Percentiles rank a stretch among this genome's conserved stretches.
These are phyloP conservation scores for Avena sativa DNA, from an alignment of 176 grass and related monocot genomes.

Conservation along the genomic window DNA sequence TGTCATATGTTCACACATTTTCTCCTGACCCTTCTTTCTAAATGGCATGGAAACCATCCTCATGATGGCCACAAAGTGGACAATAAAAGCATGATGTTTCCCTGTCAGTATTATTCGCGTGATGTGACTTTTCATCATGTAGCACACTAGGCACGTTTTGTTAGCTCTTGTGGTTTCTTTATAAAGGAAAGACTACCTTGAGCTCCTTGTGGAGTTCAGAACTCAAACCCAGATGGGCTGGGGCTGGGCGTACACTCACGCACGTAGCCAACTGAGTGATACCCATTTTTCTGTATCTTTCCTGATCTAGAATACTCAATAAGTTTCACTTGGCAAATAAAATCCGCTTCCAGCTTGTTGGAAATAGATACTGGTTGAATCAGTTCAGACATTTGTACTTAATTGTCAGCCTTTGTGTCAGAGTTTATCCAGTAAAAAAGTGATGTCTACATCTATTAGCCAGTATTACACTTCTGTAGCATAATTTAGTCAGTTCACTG, in stretches of 20 bases:
- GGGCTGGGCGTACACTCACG: not conserved
- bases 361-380: not conserved
- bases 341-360: not conserved
- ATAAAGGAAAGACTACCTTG: not conserved
- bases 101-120: not conserved
- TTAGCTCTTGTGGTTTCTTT: not conserved
- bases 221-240: not conserved
- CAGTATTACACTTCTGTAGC: not conserved
- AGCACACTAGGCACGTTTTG: slow-evolving; percentile 19
- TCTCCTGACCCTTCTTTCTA: slow-evolving; percentile 23
- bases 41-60: not conserved
- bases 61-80: slow-evolving; percentile 10
- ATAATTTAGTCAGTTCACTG: not conserved
- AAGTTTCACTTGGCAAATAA: not conserved
- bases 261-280: not conserved
- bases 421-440: slow-evolving; percentile 3
- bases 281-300: not conserved
- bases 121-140: not conserved
- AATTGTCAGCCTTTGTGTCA: not conserved
- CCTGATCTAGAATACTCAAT: not conserved
- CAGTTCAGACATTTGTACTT: not conserved
- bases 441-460: slow-evolving; percentile 11
- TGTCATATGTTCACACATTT: slow-evolving; percentile 5
- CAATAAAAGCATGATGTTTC: not conserved
- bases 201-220: not conserved